These are phyloP conservation scores for Candida qinlingensis DNA, from an alignment of 805 yeast genomes.

Conservation along the genomic window DNA sequence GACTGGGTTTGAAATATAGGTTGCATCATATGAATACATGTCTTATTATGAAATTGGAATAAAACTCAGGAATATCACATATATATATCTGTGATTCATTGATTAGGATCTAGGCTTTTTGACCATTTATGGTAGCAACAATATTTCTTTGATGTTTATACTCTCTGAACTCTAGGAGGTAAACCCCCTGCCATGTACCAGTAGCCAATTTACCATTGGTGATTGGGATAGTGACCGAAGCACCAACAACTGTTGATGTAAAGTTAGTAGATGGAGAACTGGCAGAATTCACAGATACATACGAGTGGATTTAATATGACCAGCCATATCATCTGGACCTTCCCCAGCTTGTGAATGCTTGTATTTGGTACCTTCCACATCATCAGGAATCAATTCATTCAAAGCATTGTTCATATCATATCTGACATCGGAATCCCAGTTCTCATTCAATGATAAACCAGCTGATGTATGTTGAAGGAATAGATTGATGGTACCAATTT, in stretches of 20 bases:
- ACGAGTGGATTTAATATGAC: constrained; percentile 61
- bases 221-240: constrained; percentile 62
- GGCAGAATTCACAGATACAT: not conserved
- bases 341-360: constrained; percentile 46
- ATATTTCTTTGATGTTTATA: constrained; percentile 58
- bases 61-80: too few relatives aligned
- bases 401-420: constrained; percentile 60
- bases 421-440: constrained; percentile 76
- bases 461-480: constrained; percentile 80
- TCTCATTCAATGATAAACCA: constrained; percentile 70
- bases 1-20: constrained; percentile 19
- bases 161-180: constrained; percentile 67
- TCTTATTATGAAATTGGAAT: too few relatives aligned
- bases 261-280: not conserved
- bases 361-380: constrained; percentile 24
- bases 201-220: constrained; percentile 59
- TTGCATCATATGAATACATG: not conserved
- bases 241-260: constrained; percentile 46
- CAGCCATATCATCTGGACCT: constrained; percentile 83
- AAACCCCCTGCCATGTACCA: constrained; percentile 87
- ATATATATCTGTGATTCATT: too few relatives aligned
- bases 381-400: constrained; percentile 66
- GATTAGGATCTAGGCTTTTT: constrained; percentile 18
- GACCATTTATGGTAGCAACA: constrained; percentile 71
- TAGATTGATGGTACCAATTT: constrained; percentile 58